phyloP scores from a whole-genome alignment of 2,329 filamentous ascomycete genomes.

The Exophiala sp. region DNA sequence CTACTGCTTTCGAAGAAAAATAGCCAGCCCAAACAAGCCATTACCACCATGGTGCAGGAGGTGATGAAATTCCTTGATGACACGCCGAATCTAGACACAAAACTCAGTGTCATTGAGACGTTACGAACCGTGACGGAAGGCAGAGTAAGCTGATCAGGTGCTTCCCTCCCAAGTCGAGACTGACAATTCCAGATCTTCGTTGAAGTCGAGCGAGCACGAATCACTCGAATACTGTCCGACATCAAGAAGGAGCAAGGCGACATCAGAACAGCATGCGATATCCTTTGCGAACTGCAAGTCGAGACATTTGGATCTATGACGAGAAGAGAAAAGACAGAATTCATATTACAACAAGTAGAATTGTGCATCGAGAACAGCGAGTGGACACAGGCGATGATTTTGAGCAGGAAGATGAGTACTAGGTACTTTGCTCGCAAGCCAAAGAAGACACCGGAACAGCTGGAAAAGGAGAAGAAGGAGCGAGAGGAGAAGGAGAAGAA shows the following conservation, averaged over 20 bases:
- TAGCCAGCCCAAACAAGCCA: constrained; percentile 98
- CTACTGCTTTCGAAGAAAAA: constrained; percentile 97
- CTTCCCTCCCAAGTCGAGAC: neutral
- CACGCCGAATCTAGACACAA: constrained; percentile 79
- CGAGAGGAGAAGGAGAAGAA: constrained; percentile 79
- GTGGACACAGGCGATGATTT: constrained; percentile 91
- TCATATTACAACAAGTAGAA: constrained; percentile 90
- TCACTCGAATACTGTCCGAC: constrained; percentile 91
- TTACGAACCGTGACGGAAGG: constrained; percentile 94
- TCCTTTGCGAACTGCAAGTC: constrained; percentile 94
- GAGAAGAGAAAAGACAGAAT: constrained; percentile 95
- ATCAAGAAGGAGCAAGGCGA: constrained; percentile 98
- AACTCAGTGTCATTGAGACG: constrained; percentile 91
- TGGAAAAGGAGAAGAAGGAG: constrained; percentile 87
- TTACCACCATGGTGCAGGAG: constrained; percentile 97
- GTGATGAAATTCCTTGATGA: constrained; percentile 89
- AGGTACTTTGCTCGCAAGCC: constrained; percentile 84
- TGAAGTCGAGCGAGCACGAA: constrained; percentile 92
- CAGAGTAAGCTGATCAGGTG: constrained; percentile 57
- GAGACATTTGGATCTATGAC: constrained; percentile 99
- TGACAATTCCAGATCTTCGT: constrained; percentile 74
- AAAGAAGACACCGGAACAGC: constrained; percentile 83
- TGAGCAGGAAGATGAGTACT: constrained; percentile 96
- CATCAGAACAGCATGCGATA: constrained; percentile 82
- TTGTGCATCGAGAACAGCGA: constrained; percentile 94